Evolutionary conservation across 2,329 filamentous ascomycete species (phyloP).

Genomic region (Pyrenochaeta sp.): DNA sequence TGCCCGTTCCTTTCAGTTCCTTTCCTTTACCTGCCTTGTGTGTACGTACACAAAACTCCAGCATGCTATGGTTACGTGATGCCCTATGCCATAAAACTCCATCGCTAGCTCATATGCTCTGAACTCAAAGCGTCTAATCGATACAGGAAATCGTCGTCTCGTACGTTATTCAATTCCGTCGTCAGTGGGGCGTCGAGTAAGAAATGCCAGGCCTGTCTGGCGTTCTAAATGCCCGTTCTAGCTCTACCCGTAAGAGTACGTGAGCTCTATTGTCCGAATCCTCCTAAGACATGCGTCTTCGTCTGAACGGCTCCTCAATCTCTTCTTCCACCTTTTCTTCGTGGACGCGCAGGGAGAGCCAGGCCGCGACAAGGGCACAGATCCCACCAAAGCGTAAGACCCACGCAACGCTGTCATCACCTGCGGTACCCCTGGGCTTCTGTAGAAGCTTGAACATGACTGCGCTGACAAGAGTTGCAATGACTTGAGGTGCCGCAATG

Average conservation of each 20-base stretch:
- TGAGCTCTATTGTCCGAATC: constrained; percentile 19
- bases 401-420: constrained; percentile 86
- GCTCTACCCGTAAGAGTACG: constrained; percentile 12
- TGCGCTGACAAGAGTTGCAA: constrained; percentile 85
- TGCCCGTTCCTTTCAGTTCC: too few species aligned
- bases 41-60: too few species aligned
- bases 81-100: too few species aligned
- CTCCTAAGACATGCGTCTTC: constrained; percentile 30
- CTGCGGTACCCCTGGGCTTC: constrained; percentile 83
- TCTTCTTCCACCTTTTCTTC: constrained; percentile 60
- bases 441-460: constrained; percentile 85
- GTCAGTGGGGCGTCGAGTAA: too few species aligned
- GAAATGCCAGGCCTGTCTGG: too few species aligned
- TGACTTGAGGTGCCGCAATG: constrained; percentile 87
- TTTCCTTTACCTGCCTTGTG: too few species aligned
- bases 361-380: constrained; percentile 78
- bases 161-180: too few species aligned
- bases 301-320: constrained; percentile 29
- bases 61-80: too few species aligned
- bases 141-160: too few species aligned
- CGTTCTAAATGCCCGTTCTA: constrained; percentile 16
- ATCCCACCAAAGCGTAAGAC: constrained; percentile 84
- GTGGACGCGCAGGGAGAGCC: constrained; percentile 71
- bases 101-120: too few species aligned
- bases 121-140: too few species aligned